These are phyloP conservation scores for Alternaria infectoria DNA, from an alignment of 2,329 filamentous ascomycete species.

Conservation along the genomic window DNA sequence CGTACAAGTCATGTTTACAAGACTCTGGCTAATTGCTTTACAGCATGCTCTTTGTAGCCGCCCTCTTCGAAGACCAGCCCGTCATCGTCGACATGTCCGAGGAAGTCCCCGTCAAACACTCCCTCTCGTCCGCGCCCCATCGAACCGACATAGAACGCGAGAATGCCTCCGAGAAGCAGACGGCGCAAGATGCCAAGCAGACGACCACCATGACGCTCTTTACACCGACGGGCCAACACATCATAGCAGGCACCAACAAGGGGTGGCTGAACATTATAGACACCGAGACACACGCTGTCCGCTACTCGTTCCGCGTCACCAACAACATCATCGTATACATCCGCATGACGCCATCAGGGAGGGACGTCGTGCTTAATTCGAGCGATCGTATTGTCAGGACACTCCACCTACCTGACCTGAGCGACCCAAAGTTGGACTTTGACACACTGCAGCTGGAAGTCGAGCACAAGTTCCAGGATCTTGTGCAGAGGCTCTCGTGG, in stretches of 20 bases:
- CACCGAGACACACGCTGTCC: constrained; percentile 76
- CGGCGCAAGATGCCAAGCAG: constrained; percentile 90
- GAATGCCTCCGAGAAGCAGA: constrained; percentile 80
- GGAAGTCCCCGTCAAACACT: constrained; percentile 73
- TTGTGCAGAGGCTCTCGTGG: constrained; percentile 94
- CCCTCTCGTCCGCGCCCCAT: constrained; percentile 81
- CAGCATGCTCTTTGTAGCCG: constrained; percentile 84
- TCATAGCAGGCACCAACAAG: constrained; percentile 91
- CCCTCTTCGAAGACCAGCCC: constrained; percentile 91
- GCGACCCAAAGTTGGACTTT: constrained; percentile 69
- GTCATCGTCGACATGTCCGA: constrained; percentile 82
- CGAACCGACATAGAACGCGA: constrained; percentile 74
- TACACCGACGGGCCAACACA: constrained; percentile 82
- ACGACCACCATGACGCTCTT: constrained; percentile 93
- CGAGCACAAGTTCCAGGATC: constrained; percentile 98
- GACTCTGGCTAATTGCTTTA: constrained; percentile 7
- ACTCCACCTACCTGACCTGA: constrained; percentile 81
- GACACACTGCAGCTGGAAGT: constrained; percentile 88
- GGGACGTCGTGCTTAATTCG: constrained; percentile 88
- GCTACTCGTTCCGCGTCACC: constrained; percentile 89
- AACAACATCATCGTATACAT: constrained; percentile 87
- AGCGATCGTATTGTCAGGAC: constrained; percentile 95
- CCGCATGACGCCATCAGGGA: constrained; percentile 81
- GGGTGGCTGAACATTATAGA: constrained; percentile 97
- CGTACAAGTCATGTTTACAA: background rate